A percentile compares a stretch with the other conserved stretches of the same genome.
Conservation (phyloP, 208 protist species). For the Tritrichomonas musculus region DNA sequence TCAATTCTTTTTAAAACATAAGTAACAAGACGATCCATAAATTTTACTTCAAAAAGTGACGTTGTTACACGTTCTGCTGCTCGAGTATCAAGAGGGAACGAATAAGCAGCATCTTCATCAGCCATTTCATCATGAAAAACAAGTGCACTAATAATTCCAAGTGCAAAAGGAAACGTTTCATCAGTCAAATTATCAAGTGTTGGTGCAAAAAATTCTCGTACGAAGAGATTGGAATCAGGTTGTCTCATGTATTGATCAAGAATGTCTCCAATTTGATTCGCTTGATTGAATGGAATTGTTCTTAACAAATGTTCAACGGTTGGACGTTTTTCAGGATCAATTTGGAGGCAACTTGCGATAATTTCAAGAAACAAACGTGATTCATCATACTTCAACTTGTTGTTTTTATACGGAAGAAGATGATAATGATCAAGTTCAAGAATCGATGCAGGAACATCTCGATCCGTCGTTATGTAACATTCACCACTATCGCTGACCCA, state of each 20-base stretch:
- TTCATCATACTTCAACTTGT: not conserved
- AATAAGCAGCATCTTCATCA: conserved; percentile 12
- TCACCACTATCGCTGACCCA: too few relatives aligned
- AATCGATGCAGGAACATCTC: too few relatives aligned
- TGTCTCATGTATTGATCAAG: not conserved
- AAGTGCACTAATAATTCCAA: not conserved
- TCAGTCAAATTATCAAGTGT: not conserved
- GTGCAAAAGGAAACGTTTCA: not conserved
- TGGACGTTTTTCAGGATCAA: not conserved
- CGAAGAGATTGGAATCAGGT: not conserved
- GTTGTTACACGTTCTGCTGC: not conserved
- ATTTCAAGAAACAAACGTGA: not conserved
- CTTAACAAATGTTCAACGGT: conserved; percentile 27
- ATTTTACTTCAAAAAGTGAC: not conserved
- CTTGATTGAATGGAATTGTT: not conserved
- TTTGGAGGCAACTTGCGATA: not conserved
- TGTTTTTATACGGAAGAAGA: not conserved
- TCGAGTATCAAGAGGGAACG: not conserved
- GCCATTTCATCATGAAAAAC: not conserved
- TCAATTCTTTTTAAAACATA: not conserved
- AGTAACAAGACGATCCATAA: not conserved
- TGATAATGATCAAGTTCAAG: not conserved
- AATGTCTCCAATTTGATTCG: not conserved
- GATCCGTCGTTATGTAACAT: too few relatives aligned
- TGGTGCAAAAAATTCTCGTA: not conserved